Base-by-base conservation (phyloP, 805 yeast genomes). In the Candida arabinofermentans region DNA sequence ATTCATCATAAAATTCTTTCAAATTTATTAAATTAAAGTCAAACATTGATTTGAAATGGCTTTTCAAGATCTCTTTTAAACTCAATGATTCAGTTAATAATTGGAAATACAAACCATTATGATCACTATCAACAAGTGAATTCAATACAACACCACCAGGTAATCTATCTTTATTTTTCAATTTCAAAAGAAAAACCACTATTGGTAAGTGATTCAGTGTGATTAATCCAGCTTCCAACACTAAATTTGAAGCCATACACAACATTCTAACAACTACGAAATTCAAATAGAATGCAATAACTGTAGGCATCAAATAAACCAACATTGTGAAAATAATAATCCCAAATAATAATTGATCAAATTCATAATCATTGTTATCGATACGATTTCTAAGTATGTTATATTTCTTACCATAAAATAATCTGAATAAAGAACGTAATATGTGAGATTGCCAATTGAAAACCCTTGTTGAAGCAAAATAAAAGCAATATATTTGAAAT, bases 401-500 rank as follows among this genome's bases (percentile, higher is more conserved):
- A 51, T 79, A 83, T 61, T 90, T 89, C 61, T 84, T 85, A 1
- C 99, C 99, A 42, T 91, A 74, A 53, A 93, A 91, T 33, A 95
- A 67, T 49, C 88, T 82, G 63, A 86, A 86, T 41, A 93, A 69
- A 10, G 96, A 86, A 38, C 69, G 67, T 45, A 93, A 61, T 7
- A 82, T 74, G 29, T 73, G 73, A 17, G 85, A 61, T 54, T 87
- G 96, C 74, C 88, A 81, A 45, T 76, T 74, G 62, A 84, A 91
- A 7, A 93, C 71, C 50, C 84, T 79, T 5, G 96, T 81, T 13
- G 91, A 77, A 7, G 93, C 81, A 51, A 77, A 74, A 55, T 88
- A 88, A 57, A 91, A 87, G 44, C 88, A 72, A 46, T 77, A 78
- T 1, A 89, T 69, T 54, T 89, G 97, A 34, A 86, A 60, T 0